Evolutionary conservation across 2,329 filamentous ascomycete genomes (phyloP).

Genomic region (Colletotrichum godetiae): DNA sequence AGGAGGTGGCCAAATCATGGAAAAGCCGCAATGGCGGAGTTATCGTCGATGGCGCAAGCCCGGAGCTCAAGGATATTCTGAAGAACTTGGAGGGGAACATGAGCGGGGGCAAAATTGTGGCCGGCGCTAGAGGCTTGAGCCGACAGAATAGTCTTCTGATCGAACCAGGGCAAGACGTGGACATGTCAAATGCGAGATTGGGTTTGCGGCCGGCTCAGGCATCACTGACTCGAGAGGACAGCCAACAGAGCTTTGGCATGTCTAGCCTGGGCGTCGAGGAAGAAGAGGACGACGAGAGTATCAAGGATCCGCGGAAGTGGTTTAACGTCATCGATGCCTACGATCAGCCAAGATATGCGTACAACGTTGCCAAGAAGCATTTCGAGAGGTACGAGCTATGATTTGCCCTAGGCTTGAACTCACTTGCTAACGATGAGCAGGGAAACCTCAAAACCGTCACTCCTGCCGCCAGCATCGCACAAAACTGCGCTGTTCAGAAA

Average conservation of each 20-base stretch:
- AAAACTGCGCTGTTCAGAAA: slow-evolving; percentile 91
- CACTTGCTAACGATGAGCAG: slow-evolving; percentile 49
- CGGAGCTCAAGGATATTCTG: slow-evolving; percentile 83
- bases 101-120: slow-evolving; percentile 80
- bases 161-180: slow-evolving; percentile 62
- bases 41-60: slow-evolving; percentile 86
- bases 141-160: slow-evolving; percentile 75
- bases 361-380: slow-evolving; percentile 86
- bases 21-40: slow-evolving; percentile 89
- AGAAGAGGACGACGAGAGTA: slow-evolving; percentile 66
- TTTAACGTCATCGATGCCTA: slow-evolving; percentile 86
- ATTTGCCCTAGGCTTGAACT: neutral
- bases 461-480: slow-evolving; percentile 81
- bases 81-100: slow-evolving; percentile 88
- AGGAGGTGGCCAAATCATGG: slow-evolving; percentile 92
- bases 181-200: slow-evolving; percentile 65
- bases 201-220: slow-evolving; percentile 60
- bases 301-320: slow-evolving; percentile 82
- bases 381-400: slow-evolving; percentile 75
- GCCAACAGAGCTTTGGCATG: slow-evolving; percentile 73
- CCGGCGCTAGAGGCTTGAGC: slow-evolving; percentile 63
- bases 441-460: slow-evolving; percentile 71
- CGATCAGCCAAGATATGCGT: slow-evolving; percentile 83
- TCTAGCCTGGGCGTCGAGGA: slow-evolving; percentile 64
- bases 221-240: slow-evolving; percentile 66